Base-by-base conservation (phyloP, 2,329 filamentous ascomycete genomes). In the Capronia coronata region DNA sequence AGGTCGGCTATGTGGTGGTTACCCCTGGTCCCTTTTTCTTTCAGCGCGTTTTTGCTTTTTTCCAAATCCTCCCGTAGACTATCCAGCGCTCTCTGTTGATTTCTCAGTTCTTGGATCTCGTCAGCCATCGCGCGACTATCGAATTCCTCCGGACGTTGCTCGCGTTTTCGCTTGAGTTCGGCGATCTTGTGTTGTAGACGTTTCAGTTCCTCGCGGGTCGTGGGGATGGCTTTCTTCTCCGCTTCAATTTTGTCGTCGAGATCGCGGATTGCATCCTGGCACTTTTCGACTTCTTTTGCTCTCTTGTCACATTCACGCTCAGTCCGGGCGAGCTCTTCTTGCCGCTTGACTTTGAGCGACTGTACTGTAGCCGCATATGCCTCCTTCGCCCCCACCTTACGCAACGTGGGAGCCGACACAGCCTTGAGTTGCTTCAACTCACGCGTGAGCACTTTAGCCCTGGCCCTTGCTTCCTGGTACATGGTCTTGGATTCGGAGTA, bases 381-480 rank as follows among this genome's bases (percentile, higher is more conserved):
- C 56, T 86, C 69, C 64, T 94, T 95, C 2, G 71, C 69, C 48
- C 82, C 80, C 38, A 89, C 78, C 1, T 83, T 83, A 58, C 77
- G 68, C 40, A 94, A 65, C 0, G 83, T 79, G 3, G 93, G 93
- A 6, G 79, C 81, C 14, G 80, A 66, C 46, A 79, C 72, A 1
- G 72, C 64, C 61, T 87, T 72, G 2, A 95, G 71, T 5, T 74
- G 69, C 34, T 72, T 70, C 3, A 88, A 67, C 34, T 84, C 79
- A 19, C 65, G 66, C 48, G 76, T 69, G 0, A 84, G 80, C 0
- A 67, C 67, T 46, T 75, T 75, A 57, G 73, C 78, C 11, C 70
- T 71, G 2, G 69, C 62, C 60, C 80, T 93, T 5, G 80, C 71
- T 7, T 75, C 71, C 0, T 64, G 62, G 37, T 75, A 68, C 4